Conservation (phyloP, 208 protist species). For the Jaenimonas drosophilae region DNA sequence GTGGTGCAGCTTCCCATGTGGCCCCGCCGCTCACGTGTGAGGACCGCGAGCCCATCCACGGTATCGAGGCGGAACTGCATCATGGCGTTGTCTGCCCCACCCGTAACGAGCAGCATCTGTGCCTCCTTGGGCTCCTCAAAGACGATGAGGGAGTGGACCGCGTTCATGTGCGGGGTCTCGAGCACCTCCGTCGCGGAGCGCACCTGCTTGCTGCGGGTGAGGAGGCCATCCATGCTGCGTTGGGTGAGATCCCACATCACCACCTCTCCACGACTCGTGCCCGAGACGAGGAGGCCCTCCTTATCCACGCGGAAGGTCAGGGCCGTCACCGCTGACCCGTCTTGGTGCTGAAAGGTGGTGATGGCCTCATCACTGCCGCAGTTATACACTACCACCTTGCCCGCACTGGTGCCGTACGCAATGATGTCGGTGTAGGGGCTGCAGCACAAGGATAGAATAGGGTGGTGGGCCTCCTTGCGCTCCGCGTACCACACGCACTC, state of each 20-base stretch:
- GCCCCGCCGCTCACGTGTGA: slow-evolving; percentile 80
- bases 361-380: slow-evolving; percentile 50
- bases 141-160: slow-evolving; percentile 65
- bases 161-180: slow-evolving; percentile 59
- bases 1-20: slow-evolving; percentile 74
- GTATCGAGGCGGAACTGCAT: slow-evolving; percentile 89
- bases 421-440: slow-evolving; percentile 80
- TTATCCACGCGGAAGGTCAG: slow-evolving; percentile 80
- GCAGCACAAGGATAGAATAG: slow-evolving; percentile 45
- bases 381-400: slow-evolving; percentile 62
- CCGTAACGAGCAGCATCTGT: slow-evolving; percentile 56
- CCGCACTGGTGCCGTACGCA: slow-evolving; percentile 66
- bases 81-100: slow-evolving; percentile 81
- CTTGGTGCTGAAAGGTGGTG: slow-evolving; percentile 53
- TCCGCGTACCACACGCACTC: slow-evolving; percentile 46
- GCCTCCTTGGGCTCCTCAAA: slow-evolving; percentile 18
- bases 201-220: slow-evolving; percentile 74
- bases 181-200: slow-evolving; percentile 46
- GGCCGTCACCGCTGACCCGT: slow-evolving; percentile 55
- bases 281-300: slow-evolving; percentile 53
- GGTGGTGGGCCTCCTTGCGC: slow-evolving; percentile 5
- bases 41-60: slow-evolving; percentile 60
- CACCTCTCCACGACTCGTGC: slow-evolving; percentile 71
- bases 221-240: slow-evolving; percentile 68
- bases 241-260: slow-evolving; percentile 79